These are phyloP conservation scores for Rhypophila decipiens DNA, from an alignment of 495 filamentous ascomycete genomes.

Conservation along the genomic window DNA sequence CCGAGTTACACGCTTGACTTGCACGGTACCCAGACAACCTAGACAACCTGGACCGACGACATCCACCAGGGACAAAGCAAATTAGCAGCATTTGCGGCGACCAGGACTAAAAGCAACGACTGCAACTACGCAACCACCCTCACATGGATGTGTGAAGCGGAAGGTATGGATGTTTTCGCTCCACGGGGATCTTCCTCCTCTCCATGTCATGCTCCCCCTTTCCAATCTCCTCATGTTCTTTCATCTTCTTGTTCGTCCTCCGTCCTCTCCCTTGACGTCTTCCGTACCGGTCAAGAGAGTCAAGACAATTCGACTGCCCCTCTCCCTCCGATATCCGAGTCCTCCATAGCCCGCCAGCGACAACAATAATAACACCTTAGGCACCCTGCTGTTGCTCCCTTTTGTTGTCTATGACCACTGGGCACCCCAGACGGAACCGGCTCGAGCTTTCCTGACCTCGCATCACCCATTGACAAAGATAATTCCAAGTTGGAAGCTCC, in stretches of 20 bases:
- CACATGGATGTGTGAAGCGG: constrained; percentile 21
- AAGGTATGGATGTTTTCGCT: constrained; percentile 22
- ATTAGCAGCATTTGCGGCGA: constrained; percentile 32
- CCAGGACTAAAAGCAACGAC: constrained; percentile 24
- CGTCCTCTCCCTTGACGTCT: constrained; percentile 1
- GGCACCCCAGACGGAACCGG: background rate
- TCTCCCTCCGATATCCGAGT: background rate
- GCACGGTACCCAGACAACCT: constrained; percentile 1
- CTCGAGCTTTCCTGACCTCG: background rate
- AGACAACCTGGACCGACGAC: constrained; percentile 22
- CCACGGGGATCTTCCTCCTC: constrained; percentile 21
- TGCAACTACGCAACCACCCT: constrained; percentile 22
- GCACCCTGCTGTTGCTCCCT: background rate
- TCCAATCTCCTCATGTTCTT: background rate
- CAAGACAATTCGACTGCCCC: background rate
- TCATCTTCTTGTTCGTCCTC: background rate
- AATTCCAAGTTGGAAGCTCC: too few species aligned
- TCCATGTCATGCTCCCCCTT: constrained; percentile 1
- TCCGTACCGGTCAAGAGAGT: background rate
- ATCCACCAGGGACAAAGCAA: constrained; percentile 32
- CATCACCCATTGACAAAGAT: too few species aligned
- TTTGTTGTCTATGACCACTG: background rate
- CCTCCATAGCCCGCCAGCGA: background rate
- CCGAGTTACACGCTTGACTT: too few species aligned
- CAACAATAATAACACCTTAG: too few species aligned